Evolutionary conservation across 352 stramenopile genomes (phyloP).

Genomic region (Globisporangium canariense): DNA sequence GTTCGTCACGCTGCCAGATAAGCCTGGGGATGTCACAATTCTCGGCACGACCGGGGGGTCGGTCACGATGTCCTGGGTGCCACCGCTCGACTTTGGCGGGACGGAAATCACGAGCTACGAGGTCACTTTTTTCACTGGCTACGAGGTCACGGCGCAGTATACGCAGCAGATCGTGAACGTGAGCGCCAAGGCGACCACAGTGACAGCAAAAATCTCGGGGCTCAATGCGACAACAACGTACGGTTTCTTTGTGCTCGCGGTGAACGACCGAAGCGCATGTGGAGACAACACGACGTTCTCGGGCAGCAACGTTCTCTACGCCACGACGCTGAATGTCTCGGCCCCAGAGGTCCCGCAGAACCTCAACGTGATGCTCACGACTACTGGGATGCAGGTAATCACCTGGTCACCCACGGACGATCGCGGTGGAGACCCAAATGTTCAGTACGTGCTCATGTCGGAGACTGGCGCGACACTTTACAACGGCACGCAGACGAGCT

Average conservation of each 20-base stretch:
- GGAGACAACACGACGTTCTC: conserved; percentile 24
- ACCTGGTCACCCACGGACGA: conserved; percentile 39
- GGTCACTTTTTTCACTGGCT: conserved; percentile 39
- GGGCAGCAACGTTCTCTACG: conserved; percentile 31
- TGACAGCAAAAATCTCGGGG: conserved; percentile 35
- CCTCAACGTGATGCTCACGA: conserved; percentile 28
- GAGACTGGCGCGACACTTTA: conserved; percentile 28
- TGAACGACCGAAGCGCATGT: conserved; percentile 60
- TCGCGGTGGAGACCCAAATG: conserved; percentile 25
- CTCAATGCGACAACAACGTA: conserved; percentile 51
- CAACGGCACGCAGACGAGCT: conserved; percentile 38
- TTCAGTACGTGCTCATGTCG: conserved; percentile 39
- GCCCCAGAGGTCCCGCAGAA: conserved; percentile 32
- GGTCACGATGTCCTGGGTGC: conserved; percentile 36
- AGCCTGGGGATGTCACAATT: conserved; percentile 28
- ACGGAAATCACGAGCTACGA: conserved; percentile 45
- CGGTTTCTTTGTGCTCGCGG: conserved; percentile 40
- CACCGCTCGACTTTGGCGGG: conserved; percentile 54
- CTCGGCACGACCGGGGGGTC: conserved; percentile 34
- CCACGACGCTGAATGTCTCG: conserved; percentile 26
- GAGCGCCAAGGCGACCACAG: conserved; percentile 15
- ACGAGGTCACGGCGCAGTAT: conserved; percentile 29
- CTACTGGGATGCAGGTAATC: conserved; percentile 42
- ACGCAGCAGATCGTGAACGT: conserved; percentile 28
- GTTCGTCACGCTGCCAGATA: conserved; percentile 40